phyloP scores from a whole-genome alignment of 2,329 filamentous ascomycete genomes.

The Penicillium glabrum region DNA sequence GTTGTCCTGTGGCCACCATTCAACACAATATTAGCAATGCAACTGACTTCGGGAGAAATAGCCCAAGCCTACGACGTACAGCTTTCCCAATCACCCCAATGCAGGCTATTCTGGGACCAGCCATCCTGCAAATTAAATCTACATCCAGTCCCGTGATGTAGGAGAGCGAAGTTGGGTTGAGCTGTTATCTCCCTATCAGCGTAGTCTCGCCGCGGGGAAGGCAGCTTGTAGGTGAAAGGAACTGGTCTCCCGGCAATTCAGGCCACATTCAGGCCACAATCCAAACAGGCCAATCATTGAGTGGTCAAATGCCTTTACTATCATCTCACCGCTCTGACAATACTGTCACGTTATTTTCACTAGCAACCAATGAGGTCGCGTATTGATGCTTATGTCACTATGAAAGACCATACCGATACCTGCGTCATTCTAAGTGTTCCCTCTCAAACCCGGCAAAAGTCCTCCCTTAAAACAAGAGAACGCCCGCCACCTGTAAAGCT shows the following conservation, averaged over 20 bases:
- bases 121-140: conserved; percentile 35
- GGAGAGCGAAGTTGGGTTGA: not conserved
- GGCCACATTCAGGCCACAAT: not conserved
- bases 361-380: conserved; percentile 2
- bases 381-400: conserved; percentile 14
- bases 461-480: conserved; percentile 18
- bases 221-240: not conserved
- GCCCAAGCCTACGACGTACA: conserved; percentile 51
- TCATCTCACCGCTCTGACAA: conserved; percentile 21
- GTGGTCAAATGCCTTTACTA: conserved; percentile 19
- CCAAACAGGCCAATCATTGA: conserved; percentile 13
- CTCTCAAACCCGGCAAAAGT: conserved; percentile 18
- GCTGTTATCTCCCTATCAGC: not conserved
- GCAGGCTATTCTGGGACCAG: conserved; percentile 77
- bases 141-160: not conserved
- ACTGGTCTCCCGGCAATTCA: not conserved
- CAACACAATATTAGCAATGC: conserved; percentile 5
- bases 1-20: conserved; percentile 68
- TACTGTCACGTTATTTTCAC: not conserved
- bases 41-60: not conserved
- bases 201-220: not conserved
- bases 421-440: conserved; percentile 15
- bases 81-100: conserved; percentile 92
- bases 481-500: conserved; percentile 20
- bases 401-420: conserved; percentile 12